Evolutionary conservation across 805 yeast genomes (phyloP), one percentile per base, ranked within the genome.

Genomic region (Candida argentea): DNA sequence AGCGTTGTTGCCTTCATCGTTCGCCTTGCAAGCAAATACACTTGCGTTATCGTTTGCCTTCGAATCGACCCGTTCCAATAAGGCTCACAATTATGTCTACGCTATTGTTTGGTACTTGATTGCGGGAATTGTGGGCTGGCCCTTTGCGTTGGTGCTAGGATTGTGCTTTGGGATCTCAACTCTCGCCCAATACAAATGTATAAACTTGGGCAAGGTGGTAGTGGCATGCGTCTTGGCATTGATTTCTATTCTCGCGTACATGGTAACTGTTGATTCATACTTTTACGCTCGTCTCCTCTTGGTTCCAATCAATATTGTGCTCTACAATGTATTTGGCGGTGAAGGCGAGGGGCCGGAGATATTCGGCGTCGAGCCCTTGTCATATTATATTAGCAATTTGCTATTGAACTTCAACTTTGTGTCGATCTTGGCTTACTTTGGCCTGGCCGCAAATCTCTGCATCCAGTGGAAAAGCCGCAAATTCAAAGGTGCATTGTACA

Each of bases 81-180:
- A 16, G 6, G 22, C 24, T 2, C n/a, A 18, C 2, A 21, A n/a
- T 10, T 17, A 30, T 9, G 34, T 57, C 2, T 28, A 31, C n/a
- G 54, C 64, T 3, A 47, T 69, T 3, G 33, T 60, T 1, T 66
- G 66, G 60, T 58, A 66, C 20, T 51, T 69, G 13, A 37, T 80
- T n/a, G 93, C 86, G 4, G 89, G 89, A 0, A 44, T 87, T 2
- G 37, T 81, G 17, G 96, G 96, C 2, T 89, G 96, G 96, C 96
- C 96, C 1, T 89, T 87, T 50, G 70, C 78, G 0, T 51, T 83
- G 32, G 74, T 68, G 0, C 50, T 85, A 31, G 74, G 75, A 2
- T 38, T 70, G 2, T 91, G 95, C 1, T 63, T 76, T 31, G 64
- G 70, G 12, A 26, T 57, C 1, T 73, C 58, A 44, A 42, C 50